Conservation (phyloP, 139 green algal species). For the Pleodorina starrii region DNA sequence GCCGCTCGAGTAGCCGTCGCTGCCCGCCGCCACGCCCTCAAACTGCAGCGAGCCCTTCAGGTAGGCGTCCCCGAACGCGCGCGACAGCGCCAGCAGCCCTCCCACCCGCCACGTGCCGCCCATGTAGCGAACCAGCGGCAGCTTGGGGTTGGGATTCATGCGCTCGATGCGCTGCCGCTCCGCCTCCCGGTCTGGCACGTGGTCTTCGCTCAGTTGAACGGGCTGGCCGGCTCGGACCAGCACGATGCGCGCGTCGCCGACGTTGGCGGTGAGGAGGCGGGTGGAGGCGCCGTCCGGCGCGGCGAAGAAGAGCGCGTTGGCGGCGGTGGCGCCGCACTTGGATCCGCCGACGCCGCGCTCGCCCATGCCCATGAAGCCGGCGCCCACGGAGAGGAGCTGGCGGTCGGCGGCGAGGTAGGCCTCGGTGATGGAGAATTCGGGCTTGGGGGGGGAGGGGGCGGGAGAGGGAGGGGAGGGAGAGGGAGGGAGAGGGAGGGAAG, state of each 20-base stretch:
- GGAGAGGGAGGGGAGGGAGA: neutral
- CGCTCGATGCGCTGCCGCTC: conserved; percentile 93
- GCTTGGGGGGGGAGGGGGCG: neutral
- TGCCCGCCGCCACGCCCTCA: conserved; percentile 85
- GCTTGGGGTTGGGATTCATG: conserved; percentile 95
- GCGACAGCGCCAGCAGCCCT: conserved; percentile 93
- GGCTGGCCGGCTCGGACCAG: conserved; percentile 68
- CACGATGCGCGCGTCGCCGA: conserved; percentile 92
- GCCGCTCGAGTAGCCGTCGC: conserved; percentile 82
- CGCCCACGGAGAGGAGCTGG: conserved; percentile 59
- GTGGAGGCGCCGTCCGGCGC: conserved; percentile 33
- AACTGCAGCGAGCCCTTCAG: conserved; percentile 93
- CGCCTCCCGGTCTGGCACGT: conserved; percentile 64
- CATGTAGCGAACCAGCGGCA: conserved; percentile 86
- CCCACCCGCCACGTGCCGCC: conserved; percentile 95
- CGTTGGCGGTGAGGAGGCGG: conserved; percentile 87
- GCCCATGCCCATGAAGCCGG: conserved; percentile 85
- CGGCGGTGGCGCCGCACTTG: conserved; percentile 91
- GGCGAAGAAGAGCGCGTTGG: conserved; percentile 67
- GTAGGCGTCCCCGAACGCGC: conserved; percentile 97
- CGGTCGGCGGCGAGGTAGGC: conserved; percentile 73
- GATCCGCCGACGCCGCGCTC: conserved; percentile 91
- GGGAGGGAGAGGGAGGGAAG: neutral
- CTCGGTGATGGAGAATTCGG: conserved; percentile 66
- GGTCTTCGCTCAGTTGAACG: conserved; percentile 78